Evolutionary conservation across 2,329 filamentous ascomycete genomes (phyloP).

Genomic region (Cordyceps farinosa): DNA sequence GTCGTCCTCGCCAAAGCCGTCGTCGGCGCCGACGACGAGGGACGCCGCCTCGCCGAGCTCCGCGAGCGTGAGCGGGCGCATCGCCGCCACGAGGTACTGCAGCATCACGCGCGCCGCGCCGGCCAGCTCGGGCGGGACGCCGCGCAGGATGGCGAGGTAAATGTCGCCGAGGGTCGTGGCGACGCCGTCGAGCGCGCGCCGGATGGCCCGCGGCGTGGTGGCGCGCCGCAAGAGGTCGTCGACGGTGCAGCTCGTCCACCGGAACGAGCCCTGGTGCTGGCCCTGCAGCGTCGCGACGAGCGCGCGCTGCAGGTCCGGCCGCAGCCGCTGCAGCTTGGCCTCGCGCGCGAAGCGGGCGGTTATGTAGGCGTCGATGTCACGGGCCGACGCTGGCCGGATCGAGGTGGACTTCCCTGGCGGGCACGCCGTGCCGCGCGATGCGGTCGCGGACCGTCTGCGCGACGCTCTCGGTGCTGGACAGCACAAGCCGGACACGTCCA

Average conservation of each 20-base stretch:
- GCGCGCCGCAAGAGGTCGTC: slow-evolving; percentile 2
- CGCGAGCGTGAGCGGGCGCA: slow-evolving; percentile 7
- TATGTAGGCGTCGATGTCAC: slow-evolving; percentile 10
- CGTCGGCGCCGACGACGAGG: neutral
- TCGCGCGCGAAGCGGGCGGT: neutral
- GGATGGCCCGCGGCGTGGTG: slow-evolving; percentile 14
- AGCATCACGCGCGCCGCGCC: slow-evolving; percentile 9
- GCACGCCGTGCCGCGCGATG: neutral
- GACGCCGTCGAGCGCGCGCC: slow-evolving; percentile 5
- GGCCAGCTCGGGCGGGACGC: neutral
- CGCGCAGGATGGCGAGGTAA: slow-evolving; percentile 4
- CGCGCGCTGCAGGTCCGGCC: neutral
- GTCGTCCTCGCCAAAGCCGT: slow-evolving; percentile 13
- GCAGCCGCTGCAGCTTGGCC: neutral
- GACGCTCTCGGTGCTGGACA: neutral
- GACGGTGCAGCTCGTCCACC: slow-evolving; percentile 15
- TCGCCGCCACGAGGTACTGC: slow-evolving; percentile 9
- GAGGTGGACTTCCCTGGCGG: neutral
- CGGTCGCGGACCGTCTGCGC: neutral
- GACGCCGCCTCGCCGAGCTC: slow-evolving; percentile 11
- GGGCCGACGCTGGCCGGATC: neutral
- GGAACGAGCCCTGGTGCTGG: slow-evolving; percentile 14
- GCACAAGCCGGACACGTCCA: neutral
- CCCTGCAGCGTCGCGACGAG: slow-evolving; percentile 3
- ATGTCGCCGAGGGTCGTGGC: slow-evolving; percentile 12